These are phyloP conservation scores for Starmerella geochares DNA, from an alignment of 805 yeast species.

Conservation along the genomic window DNA sequence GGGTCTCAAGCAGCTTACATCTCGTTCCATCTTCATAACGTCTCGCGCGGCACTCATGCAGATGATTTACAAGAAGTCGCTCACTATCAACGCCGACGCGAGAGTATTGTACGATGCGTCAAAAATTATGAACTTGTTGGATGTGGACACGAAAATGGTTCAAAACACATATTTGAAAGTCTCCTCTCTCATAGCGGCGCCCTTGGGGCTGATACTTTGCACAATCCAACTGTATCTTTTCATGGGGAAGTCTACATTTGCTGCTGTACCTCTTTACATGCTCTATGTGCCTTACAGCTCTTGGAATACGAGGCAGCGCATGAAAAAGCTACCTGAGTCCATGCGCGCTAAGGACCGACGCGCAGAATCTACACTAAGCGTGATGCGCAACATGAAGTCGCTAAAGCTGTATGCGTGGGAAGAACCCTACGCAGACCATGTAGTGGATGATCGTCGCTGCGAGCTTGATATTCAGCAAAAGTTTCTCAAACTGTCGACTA, in stretches of 20 bases:
- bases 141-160: conserved; percentile 62
- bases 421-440: conserved; percentile 50
- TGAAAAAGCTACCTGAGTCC: conserved; percentile 59
- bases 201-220: conserved; percentile 76
- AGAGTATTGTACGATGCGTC: conserved; percentile 57
- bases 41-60: conserved; percentile 1
- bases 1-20: background rate
- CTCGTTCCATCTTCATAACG: background rate
- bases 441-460: conserved; percentile 40
- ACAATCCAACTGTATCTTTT: conserved; percentile 61
- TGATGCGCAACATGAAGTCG: conserved; percentile 77
- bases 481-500: conserved; percentile 43
- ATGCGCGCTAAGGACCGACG: conserved; percentile 76
- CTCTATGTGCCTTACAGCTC: conserved; percentile 79
- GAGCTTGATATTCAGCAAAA: conserved; percentile 42
- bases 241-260: conserved; percentile 80
- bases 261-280: conserved; percentile 64
- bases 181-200: conserved; percentile 84
- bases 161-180: conserved; percentile 64
- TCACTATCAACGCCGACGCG: conserved; percentile 45
- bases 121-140: conserved; percentile 64
- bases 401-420: conserved; percentile 87
- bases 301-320: conserved; percentile 27
- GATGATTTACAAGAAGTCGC: conserved; percentile 50
- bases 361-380: conserved; percentile 74